Base-by-base conservation (phyloP, 1,284 basidiomycete genomes). In the Boletus semigastroideus region DNA sequence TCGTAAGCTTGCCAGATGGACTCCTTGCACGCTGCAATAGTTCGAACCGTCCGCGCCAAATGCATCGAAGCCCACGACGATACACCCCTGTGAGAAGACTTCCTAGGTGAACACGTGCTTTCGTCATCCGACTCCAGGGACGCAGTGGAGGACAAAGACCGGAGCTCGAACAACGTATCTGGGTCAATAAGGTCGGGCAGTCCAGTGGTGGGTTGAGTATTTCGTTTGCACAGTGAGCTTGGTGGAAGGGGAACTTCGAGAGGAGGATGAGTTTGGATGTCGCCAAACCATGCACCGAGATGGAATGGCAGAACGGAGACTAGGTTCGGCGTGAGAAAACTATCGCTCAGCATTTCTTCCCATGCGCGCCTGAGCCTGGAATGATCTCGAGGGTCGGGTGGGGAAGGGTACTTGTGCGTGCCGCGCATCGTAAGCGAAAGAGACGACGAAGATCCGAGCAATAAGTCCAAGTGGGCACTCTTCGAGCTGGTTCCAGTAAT, bases 251-350 rank as follows among this genome's bases (percentile, higher is more conserved):
- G 69, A 25, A 88, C 72, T 39, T 80, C 75, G 46, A 85, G 61
- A 0, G 78, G 70, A 11, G 79, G 74, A 52, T 80, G 74, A 2
- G 75, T 71, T 55, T 77, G 75, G 49, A 84, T 75, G 42, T 80
- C 77, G 8, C 68, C 61, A 57, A 89, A 90, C 44, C 76, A 74
- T 31, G 78, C 75, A 1, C 79, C 79, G 37, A 90, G 74, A 60
- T 88, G 86, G 58, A 88, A 84, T 1, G 85, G 85, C 48, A 90
- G 73, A 47, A 87, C 76, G 17, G 82, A 78, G 44, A 82, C 70
- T 9, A 82, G 33, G 36, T 78, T 78, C 10, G 78, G 67, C 1
- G 82, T 71, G 37, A 90, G 72, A 60, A 85, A 86, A 22, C 81
- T 74, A 20, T 68, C 70, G 39, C 75, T 69, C 30, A 90, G 76